Evolutionary conservation across 371 early-diverging fungal species (phyloP).

Genomic region (Lichtheimia corymbifera): DNA sequence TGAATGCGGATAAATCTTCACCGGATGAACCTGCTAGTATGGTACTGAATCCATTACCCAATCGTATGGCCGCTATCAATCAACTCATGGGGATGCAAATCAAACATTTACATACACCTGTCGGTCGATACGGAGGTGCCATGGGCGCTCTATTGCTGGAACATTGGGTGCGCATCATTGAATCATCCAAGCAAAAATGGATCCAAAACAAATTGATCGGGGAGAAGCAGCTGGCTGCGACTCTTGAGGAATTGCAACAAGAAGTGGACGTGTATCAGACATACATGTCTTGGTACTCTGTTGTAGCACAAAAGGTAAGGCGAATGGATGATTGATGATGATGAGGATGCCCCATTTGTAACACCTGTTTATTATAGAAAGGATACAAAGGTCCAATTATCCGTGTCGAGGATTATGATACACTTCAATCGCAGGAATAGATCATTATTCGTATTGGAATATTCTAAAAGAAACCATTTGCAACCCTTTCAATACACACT

Average conservation of each 20-base stretch:
- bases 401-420: slow-evolving; percentile 35
- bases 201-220: slow-evolving; percentile 31
- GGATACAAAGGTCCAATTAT: slow-evolving; percentile 44
- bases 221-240: slow-evolving; percentile 36
- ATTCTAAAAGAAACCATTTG: no score
- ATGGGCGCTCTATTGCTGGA: slow-evolving; percentile 37
- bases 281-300: slow-evolving; percentile 53
- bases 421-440: neutral
- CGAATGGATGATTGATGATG: neutral
- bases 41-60: slow-evolving; percentile 40
- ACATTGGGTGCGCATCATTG: slow-evolving; percentile 43
- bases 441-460: no score
- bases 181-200: slow-evolving; percentile 33
- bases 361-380: slow-evolving; percentile 14
- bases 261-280: slow-evolving; percentile 42
- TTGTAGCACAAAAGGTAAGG: slow-evolving; percentile 42
- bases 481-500: no score
- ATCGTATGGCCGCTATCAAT: slow-evolving; percentile 34
- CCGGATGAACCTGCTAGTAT: neutral
- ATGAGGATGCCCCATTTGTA: neutral
- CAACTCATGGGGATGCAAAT: slow-evolving; percentile 44
- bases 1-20: slow-evolving; percentile 5
- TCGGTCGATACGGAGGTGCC: slow-evolving; percentile 38
- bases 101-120: slow-evolving; percentile 45
- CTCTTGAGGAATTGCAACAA: slow-evolving; percentile 24